phyloP scores from a whole-genome alignment of 768 basidiomycete species.

The Tylopilus rubrobrunneus region DNA sequence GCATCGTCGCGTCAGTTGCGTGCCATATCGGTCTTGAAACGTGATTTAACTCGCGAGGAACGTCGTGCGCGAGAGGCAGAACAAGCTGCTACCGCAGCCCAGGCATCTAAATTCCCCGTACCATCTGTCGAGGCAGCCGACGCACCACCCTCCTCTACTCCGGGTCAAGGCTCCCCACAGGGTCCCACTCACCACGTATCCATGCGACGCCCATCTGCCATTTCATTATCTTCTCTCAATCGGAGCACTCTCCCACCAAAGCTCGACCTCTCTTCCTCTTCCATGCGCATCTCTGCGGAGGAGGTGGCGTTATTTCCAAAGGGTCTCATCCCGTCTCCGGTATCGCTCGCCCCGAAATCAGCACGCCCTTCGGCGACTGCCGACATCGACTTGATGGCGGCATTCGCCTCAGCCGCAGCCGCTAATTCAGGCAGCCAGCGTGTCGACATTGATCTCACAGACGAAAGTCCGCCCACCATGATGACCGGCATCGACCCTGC shows the following conservation, averaged over 20 bases:
- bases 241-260: constrained; percentile 68
- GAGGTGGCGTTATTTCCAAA: constrained; percentile 56
- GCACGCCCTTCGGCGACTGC: constrained; percentile 57
- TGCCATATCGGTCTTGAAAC: constrained; percentile 67
- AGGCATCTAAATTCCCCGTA: constrained; percentile 21
- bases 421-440: constrained; percentile 29
- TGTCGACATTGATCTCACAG: constrained; percentile 58
- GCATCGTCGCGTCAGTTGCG: constrained; percentile 46
- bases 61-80: constrained; percentile 45
- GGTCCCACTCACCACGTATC: constrained; percentile 28
- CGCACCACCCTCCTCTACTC: constrained; percentile 27
- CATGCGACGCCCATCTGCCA: constrained; percentile 66
- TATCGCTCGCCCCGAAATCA: constrained; percentile 78
- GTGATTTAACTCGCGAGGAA: constrained; percentile 64
- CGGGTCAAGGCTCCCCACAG: constrained; percentile 34
- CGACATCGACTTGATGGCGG: constrained; percentile 63
- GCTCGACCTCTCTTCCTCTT: constrained; percentile 73
- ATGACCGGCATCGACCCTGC: constrained; percentile 29
- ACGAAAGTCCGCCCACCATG: constrained; percentile 25
- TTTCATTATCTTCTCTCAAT: constrained; percentile 77
- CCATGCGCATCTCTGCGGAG: constrained; percentile 61
- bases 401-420: constrained; percentile 46
- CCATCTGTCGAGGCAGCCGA: constrained; percentile 23
- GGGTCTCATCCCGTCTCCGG: constrained; percentile 66
- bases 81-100: constrained; percentile 37